A percentile compares a stretch with the other conserved stretches of the same genome.
Evolutionary conservation across 140 eudicot genomes (phyloP).

Genomic region (Senecio squalidus): DNA sequence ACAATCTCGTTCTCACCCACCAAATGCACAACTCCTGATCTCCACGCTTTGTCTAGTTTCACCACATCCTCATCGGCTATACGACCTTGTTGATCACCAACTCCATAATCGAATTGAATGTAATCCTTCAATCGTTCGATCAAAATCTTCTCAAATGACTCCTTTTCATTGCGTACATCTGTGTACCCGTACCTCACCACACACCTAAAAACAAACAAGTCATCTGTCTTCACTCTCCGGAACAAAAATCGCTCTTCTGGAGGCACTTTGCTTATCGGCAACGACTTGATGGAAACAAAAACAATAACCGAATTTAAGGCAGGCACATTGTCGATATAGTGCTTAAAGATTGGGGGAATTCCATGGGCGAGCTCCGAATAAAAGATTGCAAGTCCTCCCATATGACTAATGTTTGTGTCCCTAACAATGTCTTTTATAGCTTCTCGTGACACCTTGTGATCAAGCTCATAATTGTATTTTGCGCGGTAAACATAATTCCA

Average conservation of each 20-base stretch:
- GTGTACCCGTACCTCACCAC: conserved; percentile 83
- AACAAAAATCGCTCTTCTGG: conserved; percentile 68
- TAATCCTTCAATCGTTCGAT: conserved; percentile 50
- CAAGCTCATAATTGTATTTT: conserved; percentile 64
- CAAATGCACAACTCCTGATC: conserved; percentile 54
- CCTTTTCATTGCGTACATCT: conserved; percentile 57
- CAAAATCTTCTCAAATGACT: conserved; percentile 51
- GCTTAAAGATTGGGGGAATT: conserved; percentile 81
- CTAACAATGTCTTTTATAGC: conserved; percentile 37
- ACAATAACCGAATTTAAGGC: conserved; percentile 70
- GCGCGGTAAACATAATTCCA: conserved; percentile 70
- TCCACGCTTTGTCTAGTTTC: conserved; percentile 48
- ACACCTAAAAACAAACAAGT: conserved; percentile 63
- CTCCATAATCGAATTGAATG: conserved; percentile 15
- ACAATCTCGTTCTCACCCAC: conserved; percentile 75
- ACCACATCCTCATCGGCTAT: conserved; percentile 37
- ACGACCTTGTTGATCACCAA: conserved; percentile 7
- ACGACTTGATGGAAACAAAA: conserved; percentile 67
- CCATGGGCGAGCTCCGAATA: conserved; percentile 91
- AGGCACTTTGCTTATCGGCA: conserved; percentile 64
- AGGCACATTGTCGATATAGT: conserved; percentile 64
- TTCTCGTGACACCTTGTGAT: conserved; percentile 55
- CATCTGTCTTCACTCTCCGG: conserved; percentile 54
- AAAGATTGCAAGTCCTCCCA: conserved; percentile 67
- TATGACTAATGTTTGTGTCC: conserved; percentile 22